Evolutionary conservation across 2,329 filamentous ascomycete genomes (phyloP).

Genomic region (Geosmithia flava): DNA sequence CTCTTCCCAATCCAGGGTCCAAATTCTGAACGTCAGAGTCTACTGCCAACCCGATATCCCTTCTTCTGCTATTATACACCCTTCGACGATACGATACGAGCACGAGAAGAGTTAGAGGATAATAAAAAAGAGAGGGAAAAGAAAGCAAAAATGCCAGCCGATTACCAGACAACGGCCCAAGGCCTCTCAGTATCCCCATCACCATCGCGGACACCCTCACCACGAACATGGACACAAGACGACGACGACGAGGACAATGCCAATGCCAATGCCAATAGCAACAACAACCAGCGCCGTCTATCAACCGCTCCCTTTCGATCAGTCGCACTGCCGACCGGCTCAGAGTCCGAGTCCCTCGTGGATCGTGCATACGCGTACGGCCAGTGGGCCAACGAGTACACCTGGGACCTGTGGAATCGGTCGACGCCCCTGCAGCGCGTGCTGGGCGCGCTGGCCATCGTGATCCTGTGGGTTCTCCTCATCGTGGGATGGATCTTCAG

Average conservation of each 20-base stretch:
- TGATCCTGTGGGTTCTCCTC: slow-evolving; percentile 39
- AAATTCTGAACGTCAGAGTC: too few relatives aligned
- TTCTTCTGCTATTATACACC: too few relatives aligned
- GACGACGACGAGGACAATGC: slow-evolving; percentile 7
- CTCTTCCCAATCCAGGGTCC: too few relatives aligned
- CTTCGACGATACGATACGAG: too few relatives aligned
- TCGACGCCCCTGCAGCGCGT: slow-evolving; percentile 51
- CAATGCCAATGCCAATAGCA: slow-evolving; percentile 3
- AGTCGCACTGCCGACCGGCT: slow-evolving; percentile 3
- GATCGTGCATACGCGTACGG: slow-evolving; percentile 21
- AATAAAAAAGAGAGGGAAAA: too few relatives aligned
- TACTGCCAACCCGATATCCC: too few relatives aligned
- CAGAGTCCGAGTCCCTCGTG: slow-evolving; percentile 21
- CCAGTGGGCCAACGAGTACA: slow-evolving; percentile 28
- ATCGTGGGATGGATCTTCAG: slow-evolving; percentile 68
- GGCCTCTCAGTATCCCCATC: slow-evolving; percentile 30
- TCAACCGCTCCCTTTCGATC: slow-evolving; percentile 26
- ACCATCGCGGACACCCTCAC: slow-evolving; percentile 15
- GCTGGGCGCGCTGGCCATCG: slow-evolving; percentile 35
- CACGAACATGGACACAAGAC: slow-evolving; percentile 12
- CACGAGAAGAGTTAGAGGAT: too few relatives aligned
- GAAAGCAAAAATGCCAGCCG: slow-evolving; percentile 31
- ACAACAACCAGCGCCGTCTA: slow-evolving; percentile 21
- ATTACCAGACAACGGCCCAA: slow-evolving; percentile 36
- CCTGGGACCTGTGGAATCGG: slow-evolving; percentile 36